Evolutionary conservation across 768 basidiomycete species (phyloP), one percentile per base, ranked within the genome.

Genomic region (Amanita muscaria): DNA sequence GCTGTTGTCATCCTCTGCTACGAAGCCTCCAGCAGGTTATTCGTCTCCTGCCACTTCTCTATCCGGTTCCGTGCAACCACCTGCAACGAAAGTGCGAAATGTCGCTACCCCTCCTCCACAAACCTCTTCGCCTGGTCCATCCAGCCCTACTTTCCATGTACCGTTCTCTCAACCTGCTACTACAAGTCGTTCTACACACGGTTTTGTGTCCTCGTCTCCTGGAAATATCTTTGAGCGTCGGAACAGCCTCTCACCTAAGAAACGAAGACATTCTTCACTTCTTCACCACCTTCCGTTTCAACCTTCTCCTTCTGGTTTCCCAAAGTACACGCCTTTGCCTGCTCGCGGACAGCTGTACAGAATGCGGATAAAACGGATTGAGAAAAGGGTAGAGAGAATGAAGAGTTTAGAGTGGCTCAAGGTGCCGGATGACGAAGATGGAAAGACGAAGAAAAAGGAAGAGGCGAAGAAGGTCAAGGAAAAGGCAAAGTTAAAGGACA

Each of bases 321-420:
- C 64, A n/a, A 57, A 57, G n/a, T 51, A 55, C 19, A 70, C 70
- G 5, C 69, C 70, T 22, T 67, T 68, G 5, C 72, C 72, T n/a
- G 60, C 60, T 5, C 59, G 59, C 32, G 59, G 60, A 35, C 60
- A 66, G 44, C 60, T 58, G 31, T 62, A 65, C 40, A 59, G 68
- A 18, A 51, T 68, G 56, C 60, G 65, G 43, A 60, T 65, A 51
- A 54, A 59, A 40, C 49, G 55, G 37, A 44, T 59, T 36, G 55
- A 57, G 51, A 60, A 49, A 41, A 35, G 51, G 48, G 54, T 57
- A 49, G 56, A 42, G 47, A 63, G 53, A 53, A 56, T 56, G 51
- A 66, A 63, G 54, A 63, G 54, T 49, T 55, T 52, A 32, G 56
- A 51, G 27, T 64, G 59, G 58, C 52, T 64, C 51, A 59, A 57